Percentiles rank a stretch among this genome's conserved stretches.
Evolutionary conservation across 148 eudicot genomes (phyloP).

Genomic region (Nepenthes mirabilis): DNA sequence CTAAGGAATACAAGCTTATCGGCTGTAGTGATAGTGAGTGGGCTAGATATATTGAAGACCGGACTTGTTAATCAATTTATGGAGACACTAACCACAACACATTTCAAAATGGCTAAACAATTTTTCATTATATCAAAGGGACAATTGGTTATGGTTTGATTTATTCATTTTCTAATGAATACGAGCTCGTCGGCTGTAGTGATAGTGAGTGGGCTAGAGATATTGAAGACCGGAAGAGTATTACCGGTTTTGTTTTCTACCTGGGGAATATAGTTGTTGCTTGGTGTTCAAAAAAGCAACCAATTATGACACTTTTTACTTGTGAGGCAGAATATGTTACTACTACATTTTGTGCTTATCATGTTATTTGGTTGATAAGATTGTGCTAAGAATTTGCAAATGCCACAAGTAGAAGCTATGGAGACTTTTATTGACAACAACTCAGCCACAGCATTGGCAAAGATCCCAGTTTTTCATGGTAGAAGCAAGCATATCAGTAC

Average conservation of each 20-base stretch:
- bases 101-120: not conserved
- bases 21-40: constrained; percentile 4
- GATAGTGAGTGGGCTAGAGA: constrained; percentile 8
- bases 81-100: not conserved
- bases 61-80: not conserved
- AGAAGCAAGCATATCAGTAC: constrained; percentile 4
- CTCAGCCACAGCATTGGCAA: not conserved
- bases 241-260: not conserved
- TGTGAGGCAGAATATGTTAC: constrained; percentile 4
- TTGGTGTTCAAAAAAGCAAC: constrained; percentile 9
- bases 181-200: not conserved
- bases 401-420: not conserved
- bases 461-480: constrained; percentile 4
- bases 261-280: not conserved
- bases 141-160: not conserved
- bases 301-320: constrained; percentile 5
- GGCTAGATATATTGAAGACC: constrained; percentile 4
- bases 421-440: constrained; percentile 2
- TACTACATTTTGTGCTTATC: not conserved
- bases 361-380: constrained; percentile 4
- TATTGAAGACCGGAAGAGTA: constrained; percentile 1
- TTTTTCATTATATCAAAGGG: not conserved
- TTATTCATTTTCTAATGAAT: not conserved
- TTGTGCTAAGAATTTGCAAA: not conserved
- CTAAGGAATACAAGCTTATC: not conserved